Conservation (phyloP, 2,329 filamentous ascomycete genomes). For the Dothideomycetes sp. region DNA sequence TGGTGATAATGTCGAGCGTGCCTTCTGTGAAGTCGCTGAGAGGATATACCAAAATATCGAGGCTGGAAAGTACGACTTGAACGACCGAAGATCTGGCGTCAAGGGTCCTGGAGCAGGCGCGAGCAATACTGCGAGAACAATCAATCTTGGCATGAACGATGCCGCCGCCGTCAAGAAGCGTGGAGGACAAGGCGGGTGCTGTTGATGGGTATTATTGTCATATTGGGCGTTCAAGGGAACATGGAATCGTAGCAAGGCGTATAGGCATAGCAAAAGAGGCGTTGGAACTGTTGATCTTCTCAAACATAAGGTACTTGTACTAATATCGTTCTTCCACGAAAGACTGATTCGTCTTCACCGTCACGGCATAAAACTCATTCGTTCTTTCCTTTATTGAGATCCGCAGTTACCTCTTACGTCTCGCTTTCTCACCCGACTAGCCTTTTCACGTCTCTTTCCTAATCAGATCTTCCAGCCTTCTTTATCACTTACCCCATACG, state of each 20-base stretch:
- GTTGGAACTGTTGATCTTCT: too few species aligned
- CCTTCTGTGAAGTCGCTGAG: slow-evolving; percentile 88
- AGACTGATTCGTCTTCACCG: too few species aligned
- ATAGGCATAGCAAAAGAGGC: background rate
- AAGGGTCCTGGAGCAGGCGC: slow-evolving; percentile 55
- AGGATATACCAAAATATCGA: slow-evolving; percentile 96
- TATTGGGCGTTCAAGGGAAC: background rate
- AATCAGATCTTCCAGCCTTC: too few species aligned
- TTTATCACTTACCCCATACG: too few species aligned
- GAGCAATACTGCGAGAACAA: slow-evolving; percentile 31
- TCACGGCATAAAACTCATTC: too few species aligned
- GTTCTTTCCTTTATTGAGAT: too few species aligned
- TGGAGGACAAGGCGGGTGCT: slow-evolving; percentile 22
- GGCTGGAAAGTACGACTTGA: slow-evolving; percentile 86
- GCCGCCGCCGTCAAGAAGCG: slow-evolving; percentile 23
- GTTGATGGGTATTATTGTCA: slow-evolving; percentile 18
- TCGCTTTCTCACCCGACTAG: too few species aligned
- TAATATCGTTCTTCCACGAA: too few species aligned
- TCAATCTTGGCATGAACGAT: slow-evolving; percentile 38
- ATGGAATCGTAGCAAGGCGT: slow-evolving; percentile 10
- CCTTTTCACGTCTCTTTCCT: too few species aligned
- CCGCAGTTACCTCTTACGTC: too few species aligned
- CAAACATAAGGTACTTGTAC: too few species aligned
- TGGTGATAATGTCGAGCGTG: slow-evolving; percentile 85
- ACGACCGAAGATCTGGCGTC: slow-evolving; percentile 84